Conservation (phyloP, 257 asterid genomes). For the Nicotiana benthamiana region DNA sequence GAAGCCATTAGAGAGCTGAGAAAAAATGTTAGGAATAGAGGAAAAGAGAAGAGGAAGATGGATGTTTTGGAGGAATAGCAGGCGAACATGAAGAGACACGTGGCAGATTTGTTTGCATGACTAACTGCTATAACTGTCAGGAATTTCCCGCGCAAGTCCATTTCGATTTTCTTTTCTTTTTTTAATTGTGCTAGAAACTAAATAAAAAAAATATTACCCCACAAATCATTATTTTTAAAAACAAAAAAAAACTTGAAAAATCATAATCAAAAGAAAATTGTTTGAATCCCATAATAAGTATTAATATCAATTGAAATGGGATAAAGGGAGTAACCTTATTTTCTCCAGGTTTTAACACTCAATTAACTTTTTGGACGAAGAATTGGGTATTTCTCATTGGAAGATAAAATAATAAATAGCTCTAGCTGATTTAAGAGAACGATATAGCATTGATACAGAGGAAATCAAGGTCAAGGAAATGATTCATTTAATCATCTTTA, state of each 20-base stretch:
- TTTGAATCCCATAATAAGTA: not conserved
- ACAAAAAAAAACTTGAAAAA: too few species aligned
- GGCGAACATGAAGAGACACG: not conserved
- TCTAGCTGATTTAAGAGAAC: not conserved
- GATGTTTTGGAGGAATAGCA: not conserved
- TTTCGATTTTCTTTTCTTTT: not conserved
- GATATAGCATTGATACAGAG: not conserved
- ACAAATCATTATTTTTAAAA: too few species aligned
- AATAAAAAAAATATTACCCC: too few species aligned
- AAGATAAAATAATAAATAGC: not conserved
- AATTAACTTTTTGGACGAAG: not conserved
- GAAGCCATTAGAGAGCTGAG: conserved; percentile 43
- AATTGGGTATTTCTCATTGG: not conserved
- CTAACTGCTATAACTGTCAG: not conserved
- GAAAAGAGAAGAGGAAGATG: not conserved
- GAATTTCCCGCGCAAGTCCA: conserved; percentile 1
- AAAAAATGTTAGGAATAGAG: not conserved
- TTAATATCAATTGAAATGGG: not conserved
- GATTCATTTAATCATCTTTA: not conserved
- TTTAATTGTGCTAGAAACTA: not conserved
- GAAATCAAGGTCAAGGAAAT: not conserved
- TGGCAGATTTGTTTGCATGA: not conserved
- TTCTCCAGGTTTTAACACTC: not conserved
- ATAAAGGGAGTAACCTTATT: too few species aligned
- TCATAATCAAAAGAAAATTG: too few species aligned